A percentile compares a stretch with the other conserved stretches of the same genome.
phyloP scores from a whole-genome alignment of 306 rosid species.

The Alnus rubra region DNA sequence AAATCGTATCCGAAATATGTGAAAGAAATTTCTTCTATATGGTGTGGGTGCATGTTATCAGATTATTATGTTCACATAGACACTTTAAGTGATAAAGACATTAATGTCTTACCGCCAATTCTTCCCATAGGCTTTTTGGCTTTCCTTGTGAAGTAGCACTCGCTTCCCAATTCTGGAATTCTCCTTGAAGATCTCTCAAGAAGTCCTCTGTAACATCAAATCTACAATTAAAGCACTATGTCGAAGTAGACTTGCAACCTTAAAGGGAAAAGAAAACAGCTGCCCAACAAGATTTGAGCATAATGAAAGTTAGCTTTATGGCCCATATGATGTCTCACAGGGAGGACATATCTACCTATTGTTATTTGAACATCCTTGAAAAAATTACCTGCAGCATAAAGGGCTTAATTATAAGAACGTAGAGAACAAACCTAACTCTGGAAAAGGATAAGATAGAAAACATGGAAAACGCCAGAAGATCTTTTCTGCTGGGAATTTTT shows the following conservation, averaged over 20 bases:
- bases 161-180: constrained; percentile 91
- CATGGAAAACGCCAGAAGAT: constrained; percentile 15
- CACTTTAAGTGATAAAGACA: constrained; percentile 7
- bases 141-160: constrained; percentile 76
- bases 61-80: neutral
- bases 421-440: constrained; percentile 13
- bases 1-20: neutral
- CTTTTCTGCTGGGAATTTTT: neutral
- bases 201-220: constrained; percentile 66
- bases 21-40: neutral
- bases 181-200: constrained; percentile 86
- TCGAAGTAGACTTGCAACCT: constrained; percentile 14
- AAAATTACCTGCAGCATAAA: constrained; percentile 88
- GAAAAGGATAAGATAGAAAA: constrained; percentile 27
- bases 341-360: constrained; percentile 87
- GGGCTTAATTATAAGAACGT: constrained; percentile 60
- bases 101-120: constrained; percentile 63
- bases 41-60: neutral
- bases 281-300: constrained; percentile 26
- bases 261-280: constrained; percentile 26
- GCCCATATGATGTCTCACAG: constrained; percentile 45
- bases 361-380: constrained; percentile 94
- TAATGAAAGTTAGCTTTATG: constrained; percentile 36
- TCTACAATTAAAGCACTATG: constrained; percentile 28
- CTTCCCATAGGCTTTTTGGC: constrained; percentile 97